Evolutionary conservation across 78 protist species (phyloP).

Genomic region (Dictyostelium brefeldianum): DNA sequence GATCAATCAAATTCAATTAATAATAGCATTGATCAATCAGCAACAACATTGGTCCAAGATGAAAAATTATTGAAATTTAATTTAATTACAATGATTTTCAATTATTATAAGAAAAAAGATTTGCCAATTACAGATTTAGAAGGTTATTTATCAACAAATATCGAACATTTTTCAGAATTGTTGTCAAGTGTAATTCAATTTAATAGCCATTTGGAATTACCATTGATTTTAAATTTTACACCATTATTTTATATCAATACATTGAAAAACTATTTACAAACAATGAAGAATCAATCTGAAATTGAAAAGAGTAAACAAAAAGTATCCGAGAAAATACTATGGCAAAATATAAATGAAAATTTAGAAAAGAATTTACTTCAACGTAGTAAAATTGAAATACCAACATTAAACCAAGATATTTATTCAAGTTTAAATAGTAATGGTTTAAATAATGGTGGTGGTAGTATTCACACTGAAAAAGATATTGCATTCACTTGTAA

Average conservation of each 20-base stretch:
- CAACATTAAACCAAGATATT: constrained; percentile 26
- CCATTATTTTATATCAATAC: constrained; percentile 29
- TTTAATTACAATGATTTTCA: constrained; percentile 15
- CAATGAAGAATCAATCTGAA: constrained; percentile 31
- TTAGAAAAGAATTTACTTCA: constrained; percentile 45
- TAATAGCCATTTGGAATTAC: constrained; percentile 10
- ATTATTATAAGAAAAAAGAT: constrained; percentile 42
- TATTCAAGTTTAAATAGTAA: not conserved
- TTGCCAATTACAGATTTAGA: constrained; percentile 41
- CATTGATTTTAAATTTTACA: constrained; percentile 45
- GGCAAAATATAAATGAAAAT: constrained; percentile 62
- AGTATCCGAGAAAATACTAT: constrained; percentile 62
- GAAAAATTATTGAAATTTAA: not conserved
- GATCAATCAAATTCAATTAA: not conserved
- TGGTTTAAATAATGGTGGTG: not conserved
- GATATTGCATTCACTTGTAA: constrained; percentile 77
- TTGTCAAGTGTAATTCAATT: constrained; percentile 18
- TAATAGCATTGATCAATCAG: not conserved
- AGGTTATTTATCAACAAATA: constrained; percentile 3
- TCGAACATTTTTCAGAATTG: constrained; percentile 40
- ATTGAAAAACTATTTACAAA: constrained; percentile 51
- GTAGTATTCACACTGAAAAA: not conserved
- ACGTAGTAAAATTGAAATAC: constrained; percentile 78
- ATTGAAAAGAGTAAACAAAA: constrained; percentile 63
- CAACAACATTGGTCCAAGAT: not conserved